Conservation (phyloP, 2,329 filamentous ascomycete species). For the Trichoderma atrobrunneum region DNA sequence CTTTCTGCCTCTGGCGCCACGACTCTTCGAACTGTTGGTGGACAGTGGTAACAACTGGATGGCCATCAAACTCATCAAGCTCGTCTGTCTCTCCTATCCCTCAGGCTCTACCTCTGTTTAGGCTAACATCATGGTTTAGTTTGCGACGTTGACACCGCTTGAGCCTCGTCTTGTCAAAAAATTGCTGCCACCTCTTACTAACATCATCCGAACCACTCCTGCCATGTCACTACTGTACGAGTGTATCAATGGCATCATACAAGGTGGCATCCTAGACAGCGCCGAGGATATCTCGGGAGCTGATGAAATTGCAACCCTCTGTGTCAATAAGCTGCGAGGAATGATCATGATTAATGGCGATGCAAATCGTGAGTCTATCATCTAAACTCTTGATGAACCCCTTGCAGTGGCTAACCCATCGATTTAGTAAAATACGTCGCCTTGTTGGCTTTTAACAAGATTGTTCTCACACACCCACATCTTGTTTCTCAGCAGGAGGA, state of each 20-base stretch:
- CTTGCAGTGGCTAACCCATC: conserved; percentile 20
- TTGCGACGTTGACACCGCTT: conserved; percentile 88
- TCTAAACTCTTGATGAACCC: background rate
- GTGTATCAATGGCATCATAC: conserved; percentile 97
- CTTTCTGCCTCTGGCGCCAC: conserved; percentile 85
- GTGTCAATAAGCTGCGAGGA: conserved; percentile 85
- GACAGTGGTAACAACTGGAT: conserved; percentile 98
- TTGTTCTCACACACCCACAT: conserved; percentile 82
- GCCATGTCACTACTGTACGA: conserved; percentile 99
- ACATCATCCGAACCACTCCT: conserved; percentile 88
- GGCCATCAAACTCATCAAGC: conserved; percentile 98
- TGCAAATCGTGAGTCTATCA: conserved; percentile 72
- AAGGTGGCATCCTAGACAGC: conserved; percentile 87
- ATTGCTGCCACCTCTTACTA: conserved; percentile 82
- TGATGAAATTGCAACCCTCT: conserved; percentile 88
- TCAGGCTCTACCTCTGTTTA: conserved; percentile 64
- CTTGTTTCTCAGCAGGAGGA: conserved; percentile 92
- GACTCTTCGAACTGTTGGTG: conserved; percentile 88
- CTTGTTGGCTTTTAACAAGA: conserved; percentile 90
- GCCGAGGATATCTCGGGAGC: conserved; percentile 76
- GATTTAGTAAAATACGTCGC: conserved; percentile 89
- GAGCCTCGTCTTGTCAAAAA: conserved; percentile 92
- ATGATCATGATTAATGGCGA: conserved; percentile 95
- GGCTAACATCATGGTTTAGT: conserved; percentile 50
- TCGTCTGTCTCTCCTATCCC: conserved; percentile 51